Percentiles rank a stretch among this genome's conserved stretches.
These are phyloP conservation scores for Flaveria robusta DNA, from an alignment of 129 eudicot species.

Conservation along the genomic window DNA sequence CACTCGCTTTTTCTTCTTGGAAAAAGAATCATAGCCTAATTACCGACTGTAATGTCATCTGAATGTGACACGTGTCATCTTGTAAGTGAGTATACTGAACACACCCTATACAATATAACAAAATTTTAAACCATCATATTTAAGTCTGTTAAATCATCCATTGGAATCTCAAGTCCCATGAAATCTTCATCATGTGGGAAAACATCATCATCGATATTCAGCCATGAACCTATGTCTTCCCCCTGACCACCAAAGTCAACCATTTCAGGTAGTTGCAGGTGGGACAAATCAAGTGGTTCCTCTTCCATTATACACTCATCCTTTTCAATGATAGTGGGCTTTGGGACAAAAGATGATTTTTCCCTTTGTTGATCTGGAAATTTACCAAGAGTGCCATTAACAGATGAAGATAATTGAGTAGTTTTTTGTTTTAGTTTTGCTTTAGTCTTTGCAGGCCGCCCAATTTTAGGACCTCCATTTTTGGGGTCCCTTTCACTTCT, in stretches of 20 bases:
- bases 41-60: slow-evolving; percentile 21
- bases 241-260: slow-evolving; percentile 79
- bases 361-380: slow-evolving; percentile 51
- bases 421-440: slow-evolving; percentile 74
- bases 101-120: slow-evolving; percentile 47
- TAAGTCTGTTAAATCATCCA: slow-evolving; percentile 83
- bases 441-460: slow-evolving; percentile 76
- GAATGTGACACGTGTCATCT: slow-evolving; percentile 27
- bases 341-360: slow-evolving; percentile 40
- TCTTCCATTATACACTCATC: slow-evolving; percentile 46
- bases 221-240: slow-evolving; percentile 79
- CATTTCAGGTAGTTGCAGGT: slow-evolving; percentile 68
- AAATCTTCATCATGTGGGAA: slow-evolving; percentile 61
- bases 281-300: slow-evolving; percentile 63
- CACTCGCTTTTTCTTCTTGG: slow-evolving; percentile 25
- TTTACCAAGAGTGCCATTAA: slow-evolving; percentile 55
- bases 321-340: slow-evolving; percentile 38
- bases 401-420: slow-evolving; percentile 62
- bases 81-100: slow-evolving; percentile 45
- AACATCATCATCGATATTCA: slow-evolving; percentile 76
- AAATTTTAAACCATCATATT: slow-evolving; percentile 74
- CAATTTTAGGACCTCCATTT: slow-evolving; percentile 54
- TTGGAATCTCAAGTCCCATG: slow-evolving; percentile 90
- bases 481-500: slow-evolving; percentile 82
- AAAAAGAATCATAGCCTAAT: slow-evolving; percentile 49